phyloP scores from a whole-genome alignment of 108 stramenopile genomes.

The Craspedostauros australis region DNA sequence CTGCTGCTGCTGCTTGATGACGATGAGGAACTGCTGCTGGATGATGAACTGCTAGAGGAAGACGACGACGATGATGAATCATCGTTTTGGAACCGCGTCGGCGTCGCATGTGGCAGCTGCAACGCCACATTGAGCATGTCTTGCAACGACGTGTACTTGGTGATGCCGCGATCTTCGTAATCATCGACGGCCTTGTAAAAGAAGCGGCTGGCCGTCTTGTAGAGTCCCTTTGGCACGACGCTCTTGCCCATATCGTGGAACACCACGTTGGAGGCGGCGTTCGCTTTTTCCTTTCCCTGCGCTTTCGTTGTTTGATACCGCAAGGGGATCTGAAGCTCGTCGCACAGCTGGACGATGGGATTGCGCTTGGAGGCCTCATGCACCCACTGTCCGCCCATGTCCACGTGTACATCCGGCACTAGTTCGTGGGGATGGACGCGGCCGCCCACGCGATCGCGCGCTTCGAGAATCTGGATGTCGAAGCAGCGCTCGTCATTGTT shows the following conservation, averaged over 20 bases:
- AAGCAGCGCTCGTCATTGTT: too few relatives aligned
- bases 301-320: background rate
- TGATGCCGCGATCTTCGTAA: background rate
- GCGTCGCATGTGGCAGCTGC: too few relatives aligned
- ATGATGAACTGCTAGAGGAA: too few relatives aligned
- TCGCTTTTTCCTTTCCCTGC: background rate
- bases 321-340: constrained; percentile 4
- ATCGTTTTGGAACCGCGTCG: background rate
- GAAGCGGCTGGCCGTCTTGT: background rate
- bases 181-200: constrained; percentile 9
- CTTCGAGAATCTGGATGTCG: constrained; percentile 16
- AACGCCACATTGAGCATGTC: background rate
- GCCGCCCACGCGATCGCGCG: constrained; percentile 21
- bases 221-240: background rate
- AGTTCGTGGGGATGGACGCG: constrained; percentile 3
- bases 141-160: background rate
- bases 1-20: too few relatives aligned
- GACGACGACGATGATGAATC: too few relatives aligned
- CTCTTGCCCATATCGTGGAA: constrained; percentile 5
- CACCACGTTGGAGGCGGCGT: constrained; percentile 3
- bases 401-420: background rate
- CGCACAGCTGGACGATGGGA: constrained; percentile 13
- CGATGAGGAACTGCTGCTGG: too few relatives aligned
- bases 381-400: constrained; percentile 19
- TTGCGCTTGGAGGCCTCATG: constrained; percentile 5